phyloP scores from a whole-genome alignment of 78 protist species.

The Monocercomonoides exilis region DNA sequence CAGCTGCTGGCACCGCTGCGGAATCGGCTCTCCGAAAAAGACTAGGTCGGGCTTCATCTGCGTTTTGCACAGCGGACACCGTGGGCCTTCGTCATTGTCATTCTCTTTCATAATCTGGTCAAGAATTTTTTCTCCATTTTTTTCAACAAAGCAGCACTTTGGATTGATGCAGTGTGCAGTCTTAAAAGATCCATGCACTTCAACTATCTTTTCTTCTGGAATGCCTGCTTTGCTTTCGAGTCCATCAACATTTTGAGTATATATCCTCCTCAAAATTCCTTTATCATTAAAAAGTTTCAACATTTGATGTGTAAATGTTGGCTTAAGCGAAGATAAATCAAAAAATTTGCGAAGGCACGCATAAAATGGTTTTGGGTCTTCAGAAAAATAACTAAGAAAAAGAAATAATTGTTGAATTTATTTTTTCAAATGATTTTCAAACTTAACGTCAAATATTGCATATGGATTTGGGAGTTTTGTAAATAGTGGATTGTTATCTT shows the following conservation, averaged over 20 bases:
- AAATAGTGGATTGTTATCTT: too few species aligned
- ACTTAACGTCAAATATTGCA: too few species aligned
- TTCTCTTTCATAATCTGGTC: neutral
- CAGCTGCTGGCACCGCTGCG: conserved; percentile 13
- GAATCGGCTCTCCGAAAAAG: conserved; percentile 41
- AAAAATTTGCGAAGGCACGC: conserved; percentile 52
- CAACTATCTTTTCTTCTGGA: neutral
- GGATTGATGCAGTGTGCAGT: neutral
- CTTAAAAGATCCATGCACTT: neutral
- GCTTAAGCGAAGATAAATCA: too few species aligned
- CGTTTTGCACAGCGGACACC: neutral
- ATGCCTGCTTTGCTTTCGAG: neutral
- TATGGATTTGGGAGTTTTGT: too few species aligned
- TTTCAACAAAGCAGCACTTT: neutral
- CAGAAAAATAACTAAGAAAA: conserved; percentile 29
- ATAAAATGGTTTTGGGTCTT: conserved; percentile 68
- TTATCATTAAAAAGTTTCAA: too few species aligned
- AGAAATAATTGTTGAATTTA: too few species aligned
- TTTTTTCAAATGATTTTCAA: too few species aligned
- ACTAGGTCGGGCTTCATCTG: conserved; percentile 26
- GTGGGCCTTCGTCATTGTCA: neutral
- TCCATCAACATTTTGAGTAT: conserved; percentile 22
- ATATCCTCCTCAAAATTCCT: neutral
- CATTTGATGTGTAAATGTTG: too few species aligned
- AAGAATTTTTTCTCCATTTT: neutral